These are phyloP conservation scores for Cryptosporidium tyzzeri DNA, from an alignment of 169 alveolate species.

Conservation along the genomic window DNA sequence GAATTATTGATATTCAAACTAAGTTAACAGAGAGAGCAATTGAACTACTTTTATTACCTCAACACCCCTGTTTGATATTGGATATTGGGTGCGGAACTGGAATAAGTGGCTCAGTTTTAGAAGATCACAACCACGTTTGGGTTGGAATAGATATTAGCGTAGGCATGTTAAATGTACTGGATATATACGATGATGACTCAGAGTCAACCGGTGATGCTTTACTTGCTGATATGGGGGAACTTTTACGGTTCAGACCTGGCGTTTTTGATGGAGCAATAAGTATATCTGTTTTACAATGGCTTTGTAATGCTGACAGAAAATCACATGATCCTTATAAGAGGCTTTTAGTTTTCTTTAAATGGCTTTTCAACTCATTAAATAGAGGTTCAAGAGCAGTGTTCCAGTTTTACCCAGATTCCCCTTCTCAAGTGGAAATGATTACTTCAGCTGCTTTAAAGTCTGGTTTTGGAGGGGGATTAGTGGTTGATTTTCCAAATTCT, in stretches of 20 bases:
- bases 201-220: constrained; percentile 91
- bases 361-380: constrained; percentile 86
- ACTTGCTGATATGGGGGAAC: constrained; percentile 93
- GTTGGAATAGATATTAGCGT: constrained; percentile 95
- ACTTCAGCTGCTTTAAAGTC: constrained; percentile 93
- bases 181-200: constrained; percentile 78
- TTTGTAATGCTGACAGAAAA: constrained; percentile 93
- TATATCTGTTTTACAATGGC: constrained; percentile 96
- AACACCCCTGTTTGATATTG: constrained; percentile 87
- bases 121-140: constrained; percentile 93
- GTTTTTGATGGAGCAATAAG: constrained; percentile 93
- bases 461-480: constrained; percentile 96
- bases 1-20: constrained; percentile 93
- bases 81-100: constrained; percentile 99
- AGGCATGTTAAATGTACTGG: constrained; percentile 92
- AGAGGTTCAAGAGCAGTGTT: constrained; percentile 93
- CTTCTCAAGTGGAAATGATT: constrained; percentile 93
- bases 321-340: constrained; percentile 92
- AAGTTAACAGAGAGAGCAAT: constrained; percentile 94
- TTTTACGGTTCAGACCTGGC: constrained; percentile 90
- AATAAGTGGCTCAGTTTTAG: constrained; percentile 91
- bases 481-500: constrained; percentile 96
- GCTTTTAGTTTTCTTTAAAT: constrained; percentile 90
- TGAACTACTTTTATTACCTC: constrained; percentile 88
- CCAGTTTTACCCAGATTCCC: constrained; percentile 96